Evolutionary conservation across 2,329 filamentous ascomycete genomes (phyloP).

Genomic region (Rosellinia necatrix): DNA sequence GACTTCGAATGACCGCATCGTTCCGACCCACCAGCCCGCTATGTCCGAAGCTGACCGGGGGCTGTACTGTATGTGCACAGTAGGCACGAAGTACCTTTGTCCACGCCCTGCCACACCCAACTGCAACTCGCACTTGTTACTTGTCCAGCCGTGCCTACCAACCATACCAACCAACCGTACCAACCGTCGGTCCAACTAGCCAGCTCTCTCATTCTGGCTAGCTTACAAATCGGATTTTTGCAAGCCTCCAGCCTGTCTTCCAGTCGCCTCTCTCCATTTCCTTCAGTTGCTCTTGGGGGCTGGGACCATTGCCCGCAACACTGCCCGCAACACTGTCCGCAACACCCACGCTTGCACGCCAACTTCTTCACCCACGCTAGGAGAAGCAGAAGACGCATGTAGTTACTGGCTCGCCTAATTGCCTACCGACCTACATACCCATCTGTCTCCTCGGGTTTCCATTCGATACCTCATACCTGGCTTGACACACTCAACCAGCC

Average conservation of each 20-base stretch:
- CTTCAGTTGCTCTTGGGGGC: conserved; percentile 25
- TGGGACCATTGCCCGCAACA: conserved; percentile 25
- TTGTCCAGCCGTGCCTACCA: background rate
- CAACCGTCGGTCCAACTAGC: no score
- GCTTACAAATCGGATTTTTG: conserved; percentile 43
- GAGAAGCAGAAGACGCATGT: conserved; percentile 16
- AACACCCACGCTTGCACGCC: conserved; percentile 7
- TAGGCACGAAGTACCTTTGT: background rate
- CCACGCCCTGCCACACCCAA: no score
- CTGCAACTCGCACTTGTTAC: no score
- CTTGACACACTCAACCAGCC: background rate
- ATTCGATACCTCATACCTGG: background rate
- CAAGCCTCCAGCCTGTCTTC: conserved; percentile 37
- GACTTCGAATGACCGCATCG: background rate
- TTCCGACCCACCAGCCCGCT: conserved; percentile 14
- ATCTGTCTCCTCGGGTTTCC: background rate
- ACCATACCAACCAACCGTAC: background rate
- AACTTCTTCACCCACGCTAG: conserved; percentile 2
- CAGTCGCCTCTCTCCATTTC: conserved; percentile 42
- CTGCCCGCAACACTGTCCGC: conserved; percentile 14
- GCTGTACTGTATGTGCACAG: background rate
- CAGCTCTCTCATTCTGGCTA: conserved; percentile 22
- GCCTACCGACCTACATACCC: conserved; percentile 4
- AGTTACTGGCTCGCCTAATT: conserved; percentile 16
- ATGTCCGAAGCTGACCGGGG: conserved; percentile 20